phyloP scores from a whole-genome alignment of 176 grass and related monocot species.

The Oryza brachyantha region DNA sequence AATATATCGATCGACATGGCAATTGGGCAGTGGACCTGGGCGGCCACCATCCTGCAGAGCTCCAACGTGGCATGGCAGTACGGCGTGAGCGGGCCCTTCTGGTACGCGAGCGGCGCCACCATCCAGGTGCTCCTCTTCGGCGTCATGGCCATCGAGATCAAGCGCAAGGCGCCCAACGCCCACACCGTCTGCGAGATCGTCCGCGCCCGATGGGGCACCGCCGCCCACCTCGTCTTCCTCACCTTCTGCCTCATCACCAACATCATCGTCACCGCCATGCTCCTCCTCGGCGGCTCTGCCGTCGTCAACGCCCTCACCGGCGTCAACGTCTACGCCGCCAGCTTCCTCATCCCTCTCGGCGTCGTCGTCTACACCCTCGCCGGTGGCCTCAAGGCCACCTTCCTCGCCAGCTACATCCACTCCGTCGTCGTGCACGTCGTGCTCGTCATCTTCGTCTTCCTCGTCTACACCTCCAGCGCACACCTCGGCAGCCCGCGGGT shows the following conservation, averaged over 20 bases:
- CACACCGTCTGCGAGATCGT: constrained; percentile 85
- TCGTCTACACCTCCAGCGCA: constrained; percentile 60
- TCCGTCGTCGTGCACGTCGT: constrained; percentile 64
- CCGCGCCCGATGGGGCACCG: constrained; percentile 41
- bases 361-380: constrained; percentile 72
- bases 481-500: constrained; percentile 60
- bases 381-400: constrained; percentile 73
- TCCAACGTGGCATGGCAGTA: constrained; percentile 82
- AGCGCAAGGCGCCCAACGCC: constrained; percentile 71
- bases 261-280: constrained; percentile 80
- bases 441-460: constrained; percentile 66
- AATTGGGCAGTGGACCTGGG: constrained; percentile 62
- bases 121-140: constrained; percentile 82
- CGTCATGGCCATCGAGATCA: constrained; percentile 81
- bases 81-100: constrained; percentile 76
- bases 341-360: constrained; percentile 79
- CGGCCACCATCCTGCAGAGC: constrained; percentile 84
- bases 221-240: constrained; percentile 64
- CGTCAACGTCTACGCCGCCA: constrained; percentile 66
- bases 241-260: constrained; percentile 74
- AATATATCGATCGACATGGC: background rate
- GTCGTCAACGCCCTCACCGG: constrained; percentile 76
- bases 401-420: constrained; percentile 83
- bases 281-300: constrained; percentile 77
- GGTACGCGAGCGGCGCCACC: constrained; percentile 77